Conservation (phyloP, 2,329 filamentous ascomycete species). For the Trichophyton verrucosum region DNA sequence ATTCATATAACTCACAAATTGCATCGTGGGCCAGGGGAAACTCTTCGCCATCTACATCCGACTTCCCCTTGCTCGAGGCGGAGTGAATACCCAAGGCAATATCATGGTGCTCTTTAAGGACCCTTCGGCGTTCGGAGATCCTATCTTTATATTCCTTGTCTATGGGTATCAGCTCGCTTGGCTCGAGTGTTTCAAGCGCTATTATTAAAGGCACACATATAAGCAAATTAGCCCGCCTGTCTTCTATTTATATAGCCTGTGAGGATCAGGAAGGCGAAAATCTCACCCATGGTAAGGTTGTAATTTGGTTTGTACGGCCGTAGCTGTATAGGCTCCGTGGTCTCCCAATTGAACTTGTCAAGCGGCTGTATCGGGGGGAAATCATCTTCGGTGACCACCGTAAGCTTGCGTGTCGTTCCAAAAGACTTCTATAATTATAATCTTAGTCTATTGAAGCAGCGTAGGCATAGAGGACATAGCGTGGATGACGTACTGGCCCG, state of each 20-base stretch:
- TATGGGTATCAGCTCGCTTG: constrained; percentile 46
- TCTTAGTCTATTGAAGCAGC: neutral
- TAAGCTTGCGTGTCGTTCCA: neutral
- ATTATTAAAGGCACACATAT: constrained; percentile 6
- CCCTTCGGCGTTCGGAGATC: constrained; percentile 36
- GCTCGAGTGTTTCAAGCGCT: constrained; percentile 42
- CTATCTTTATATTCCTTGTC: constrained; percentile 47
- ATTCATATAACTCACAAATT: constrained; percentile 46
- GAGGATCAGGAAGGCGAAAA: neutral
- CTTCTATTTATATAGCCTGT: neutral
- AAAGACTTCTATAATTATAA: neutral
- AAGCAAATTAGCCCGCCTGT: neutral
- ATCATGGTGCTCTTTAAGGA: constrained; percentile 35
- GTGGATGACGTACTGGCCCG: neutral
- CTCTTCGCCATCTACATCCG: constrained; percentile 19
- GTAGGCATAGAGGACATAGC: neutral
- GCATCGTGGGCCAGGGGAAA: constrained; percentile 31
- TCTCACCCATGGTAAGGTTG: constrained; percentile 50
- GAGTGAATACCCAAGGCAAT: constrained; percentile 29
- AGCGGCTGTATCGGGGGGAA: constrained; percentile 26
- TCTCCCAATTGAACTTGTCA: constrained; percentile 39
- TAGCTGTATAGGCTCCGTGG: constrained; percentile 40
- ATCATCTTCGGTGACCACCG: constrained; percentile 4
- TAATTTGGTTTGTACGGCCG: constrained; percentile 50
- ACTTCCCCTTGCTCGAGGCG: constrained; percentile 5